A percentile compares a stretch with the other conserved stretches of the same genome.
Evolutionary conservation across 768 basidiomycete genomes (phyloP).

Genomic region (Hericium rajendrae): DNA sequence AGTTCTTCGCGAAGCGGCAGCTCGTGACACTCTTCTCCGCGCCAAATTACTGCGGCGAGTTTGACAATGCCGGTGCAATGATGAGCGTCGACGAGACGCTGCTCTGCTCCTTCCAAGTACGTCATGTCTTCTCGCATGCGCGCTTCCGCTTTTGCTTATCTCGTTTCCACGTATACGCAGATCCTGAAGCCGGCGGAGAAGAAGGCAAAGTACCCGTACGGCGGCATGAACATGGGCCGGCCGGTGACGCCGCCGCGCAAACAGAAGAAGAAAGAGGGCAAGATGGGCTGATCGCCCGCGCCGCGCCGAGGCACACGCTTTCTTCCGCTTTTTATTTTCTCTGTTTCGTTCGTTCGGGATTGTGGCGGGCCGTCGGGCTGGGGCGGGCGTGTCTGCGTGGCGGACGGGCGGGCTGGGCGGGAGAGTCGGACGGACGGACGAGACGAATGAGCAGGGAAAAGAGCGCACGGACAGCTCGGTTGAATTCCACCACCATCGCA

Average conservation of each 20-base stretch:
- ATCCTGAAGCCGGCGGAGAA: slow-evolving; percentile 99
- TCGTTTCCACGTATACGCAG: slow-evolving; percentile 27
- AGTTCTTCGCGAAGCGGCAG: slow-evolving; percentile 97
- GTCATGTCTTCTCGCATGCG: background rate
- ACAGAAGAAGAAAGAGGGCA: slow-evolving; percentile 92
- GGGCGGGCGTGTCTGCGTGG: background rate
- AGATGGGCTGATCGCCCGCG: slow-evolving; percentile 32
- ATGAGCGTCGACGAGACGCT: slow-evolving; percentile 99
- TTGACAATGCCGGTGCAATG: slow-evolving; percentile 99
- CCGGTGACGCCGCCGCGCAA: slow-evolving; percentile 95
- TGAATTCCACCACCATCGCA: background rate
- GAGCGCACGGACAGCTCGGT: background rate
- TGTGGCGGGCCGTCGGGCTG: background rate
- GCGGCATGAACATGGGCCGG: slow-evolving; percentile 77
- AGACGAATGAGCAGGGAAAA: background rate
- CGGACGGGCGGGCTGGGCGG: background rate
- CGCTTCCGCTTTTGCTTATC: background rate
- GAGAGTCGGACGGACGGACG: background rate
- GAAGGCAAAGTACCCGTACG: slow-evolving; percentile 89
- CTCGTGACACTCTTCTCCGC: slow-evolving; percentile 95
- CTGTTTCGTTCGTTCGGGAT: background rate
- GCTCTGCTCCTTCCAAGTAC: slow-evolving; percentile 94
- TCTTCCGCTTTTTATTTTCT: slow-evolving; percentile 3
- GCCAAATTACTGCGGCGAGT: slow-evolving; percentile 92
- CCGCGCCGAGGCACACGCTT: background rate